Percentiles rank a stretch among this genome's conserved stretches.
Conservation (phyloP, 2,329 filamentous ascomycete genomes). For the Penicillium sclerotiorum region DNA sequence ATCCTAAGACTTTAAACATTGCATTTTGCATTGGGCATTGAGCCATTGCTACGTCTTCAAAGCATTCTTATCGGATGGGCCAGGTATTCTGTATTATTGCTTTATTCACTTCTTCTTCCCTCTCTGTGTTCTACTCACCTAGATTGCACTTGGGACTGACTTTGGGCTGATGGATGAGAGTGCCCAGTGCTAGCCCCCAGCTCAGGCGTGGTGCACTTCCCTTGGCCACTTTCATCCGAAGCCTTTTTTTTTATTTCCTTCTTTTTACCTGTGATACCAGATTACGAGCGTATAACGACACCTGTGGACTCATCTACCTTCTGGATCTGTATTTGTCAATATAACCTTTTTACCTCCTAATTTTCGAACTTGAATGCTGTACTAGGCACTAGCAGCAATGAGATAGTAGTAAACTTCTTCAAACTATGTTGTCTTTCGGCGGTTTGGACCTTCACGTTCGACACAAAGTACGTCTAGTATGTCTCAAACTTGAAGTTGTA, state of each 20-base stretch:
- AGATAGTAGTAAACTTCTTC: background rate
- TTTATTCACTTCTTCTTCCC: constrained; percentile 13
- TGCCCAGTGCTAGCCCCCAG: too few species aligned
- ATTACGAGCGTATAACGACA: constrained; percentile 33
- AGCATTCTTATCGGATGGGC: constrained; percentile 15
- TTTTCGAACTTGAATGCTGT: too few species aligned
- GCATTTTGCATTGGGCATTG: constrained; percentile 16
- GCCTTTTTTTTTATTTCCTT: constrained; percentile 12
- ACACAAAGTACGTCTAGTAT: too few species aligned
- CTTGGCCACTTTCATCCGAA: too few species aligned
- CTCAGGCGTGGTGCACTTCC: too few species aligned
- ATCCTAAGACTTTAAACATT: background rate
- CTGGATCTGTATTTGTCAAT: constrained; percentile 36
- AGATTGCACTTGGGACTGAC: constrained; percentile 28
- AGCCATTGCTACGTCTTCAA: constrained; percentile 7
- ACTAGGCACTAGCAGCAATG: too few species aligned
- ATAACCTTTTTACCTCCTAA: constrained; percentile 7
- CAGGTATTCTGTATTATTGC: constrained; percentile 15
- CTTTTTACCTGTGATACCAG: constrained; percentile 33
- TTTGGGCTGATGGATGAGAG: constrained; percentile 25
- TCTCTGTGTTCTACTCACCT: constrained; percentile 18
- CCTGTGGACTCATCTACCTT: constrained; percentile 22
- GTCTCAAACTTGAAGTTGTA: too few species aligned
- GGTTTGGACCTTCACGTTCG: background rate
- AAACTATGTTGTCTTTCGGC: background rate